These are phyloP conservation scores for Cladosporium sp. DNA, from an alignment of 2,329 filamentous ascomycete genomes.

Conservation along the genomic window DNA sequence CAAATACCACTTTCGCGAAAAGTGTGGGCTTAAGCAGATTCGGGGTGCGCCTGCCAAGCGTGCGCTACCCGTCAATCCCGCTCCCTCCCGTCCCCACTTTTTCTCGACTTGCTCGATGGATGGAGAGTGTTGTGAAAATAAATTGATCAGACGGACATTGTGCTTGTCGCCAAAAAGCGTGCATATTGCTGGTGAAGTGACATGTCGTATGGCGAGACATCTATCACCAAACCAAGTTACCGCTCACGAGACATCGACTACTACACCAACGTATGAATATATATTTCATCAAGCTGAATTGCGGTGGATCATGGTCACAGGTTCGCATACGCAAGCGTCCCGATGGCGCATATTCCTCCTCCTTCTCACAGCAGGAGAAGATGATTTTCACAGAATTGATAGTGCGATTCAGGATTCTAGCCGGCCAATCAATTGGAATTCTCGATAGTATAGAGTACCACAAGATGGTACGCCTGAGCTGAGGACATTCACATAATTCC, in stretches of 20 bases:
- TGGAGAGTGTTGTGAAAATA: not conserved
- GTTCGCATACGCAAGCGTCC: not conserved
- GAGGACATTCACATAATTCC: not conserved
- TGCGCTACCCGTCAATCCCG: not conserved
- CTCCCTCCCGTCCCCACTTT: not conserved
- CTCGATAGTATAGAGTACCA: not conserved
- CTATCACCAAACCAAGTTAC: accelerated
- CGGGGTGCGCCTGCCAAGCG: not conserved
- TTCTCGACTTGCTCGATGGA: not conserved
- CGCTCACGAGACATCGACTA: not conserved
- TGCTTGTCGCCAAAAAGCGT: not conserved
- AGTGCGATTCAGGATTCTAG: not conserved
- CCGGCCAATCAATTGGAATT: not conserved
- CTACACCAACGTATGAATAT: not conserved
- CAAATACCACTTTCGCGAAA: conserved; percentile 5
- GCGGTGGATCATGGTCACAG: not conserved
- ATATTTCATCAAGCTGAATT: not conserved
- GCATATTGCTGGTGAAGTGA: not conserved
- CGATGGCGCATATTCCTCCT: not conserved
- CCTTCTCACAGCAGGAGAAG: not conserved
- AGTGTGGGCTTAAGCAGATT: conserved; percentile 7
- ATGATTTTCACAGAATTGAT: not conserved
- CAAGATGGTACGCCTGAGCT: not conserved
- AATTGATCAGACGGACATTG: not conserved
- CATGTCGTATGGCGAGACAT: not conserved